Percentiles rank a stretch among this genome's conserved stretches.
Conservation (phyloP, 1,284 basidiomycete genomes). For the Athelia psychrophila region DNA sequence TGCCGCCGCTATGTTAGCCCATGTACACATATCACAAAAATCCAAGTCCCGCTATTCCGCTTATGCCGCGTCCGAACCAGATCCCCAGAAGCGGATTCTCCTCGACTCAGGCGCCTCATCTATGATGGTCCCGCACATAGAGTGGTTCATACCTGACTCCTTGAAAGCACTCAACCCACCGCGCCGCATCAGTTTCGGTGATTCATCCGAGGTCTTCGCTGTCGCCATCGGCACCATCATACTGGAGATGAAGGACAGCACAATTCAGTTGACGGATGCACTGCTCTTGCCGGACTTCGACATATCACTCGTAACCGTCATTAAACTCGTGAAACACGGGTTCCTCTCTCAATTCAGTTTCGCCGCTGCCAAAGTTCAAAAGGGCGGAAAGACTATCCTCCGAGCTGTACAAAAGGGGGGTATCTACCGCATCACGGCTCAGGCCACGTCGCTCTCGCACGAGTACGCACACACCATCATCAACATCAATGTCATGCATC, state of each 20-base stretch:
- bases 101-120: background rate
- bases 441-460: background rate
- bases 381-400: background rate
- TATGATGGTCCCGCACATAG: background rate
- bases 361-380: background rate
- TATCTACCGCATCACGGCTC: background rate
- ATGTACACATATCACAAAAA: background rate
- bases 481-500: conserved; percentile 18
- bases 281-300: background rate
- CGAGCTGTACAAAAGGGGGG: background rate
- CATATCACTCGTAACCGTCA: background rate
- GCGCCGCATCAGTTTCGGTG: background rate
- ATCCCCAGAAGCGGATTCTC: background rate
- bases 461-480: background rate
- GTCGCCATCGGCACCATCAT: background rate
- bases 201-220: background rate
- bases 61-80: background rate
- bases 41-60: background rate
- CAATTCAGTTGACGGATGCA: background rate
- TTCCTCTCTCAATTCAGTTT: background rate
- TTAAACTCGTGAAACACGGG: background rate
- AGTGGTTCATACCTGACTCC: background rate
- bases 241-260: background rate
- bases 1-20: background rate
- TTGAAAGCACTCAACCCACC: background rate